Conservation (phyloP, 108 stramenopile species). For the Cyclotella baltica region DNA sequence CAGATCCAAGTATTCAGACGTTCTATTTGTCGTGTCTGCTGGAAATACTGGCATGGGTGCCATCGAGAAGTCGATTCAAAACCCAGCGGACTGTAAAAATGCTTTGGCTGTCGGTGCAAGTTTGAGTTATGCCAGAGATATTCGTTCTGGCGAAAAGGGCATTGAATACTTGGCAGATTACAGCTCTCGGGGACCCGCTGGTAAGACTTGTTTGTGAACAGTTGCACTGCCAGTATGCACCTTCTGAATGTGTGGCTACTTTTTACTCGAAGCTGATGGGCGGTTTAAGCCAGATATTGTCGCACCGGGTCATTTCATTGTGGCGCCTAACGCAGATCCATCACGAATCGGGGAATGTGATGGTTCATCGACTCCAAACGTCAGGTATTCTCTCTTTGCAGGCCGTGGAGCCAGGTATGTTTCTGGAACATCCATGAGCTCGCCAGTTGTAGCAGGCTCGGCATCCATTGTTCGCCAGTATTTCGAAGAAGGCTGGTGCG, state of each 20-base stretch:
- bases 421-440: constrained; percentile 73
- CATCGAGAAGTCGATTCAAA: constrained; percentile 48
- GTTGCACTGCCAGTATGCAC: too few species aligned
- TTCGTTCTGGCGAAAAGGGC: constrained; percentile 39
- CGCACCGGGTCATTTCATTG: constrained; percentile 73
- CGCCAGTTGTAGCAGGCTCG: constrained; percentile 80
- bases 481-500: constrained; percentile 68
- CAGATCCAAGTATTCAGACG: constrained; percentile 51
- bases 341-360: constrained; percentile 48
- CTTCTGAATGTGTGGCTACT: too few species aligned
- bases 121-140: constrained; percentile 46
- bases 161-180: constrained; percentile 72
- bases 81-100: constrained; percentile 77
- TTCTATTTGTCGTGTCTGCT: constrained; percentile 73
- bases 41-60: constrained; percentile 75
- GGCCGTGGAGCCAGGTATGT: constrained; percentile 33
- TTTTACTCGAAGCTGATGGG: constrained; percentile 64
- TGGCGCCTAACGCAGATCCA: constrained; percentile 61
- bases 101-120: constrained; percentile 68
- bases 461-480: constrained; percentile 85
- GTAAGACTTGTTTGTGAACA: too few species aligned
- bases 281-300: constrained; percentile 87
- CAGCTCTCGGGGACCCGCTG: constrained; percentile 74
- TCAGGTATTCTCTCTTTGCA: background rate
- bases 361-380: constrained; percentile 28